Evolutionary conservation across 208 protist species (phyloP), one percentile per base, ranked within the genome.

Genomic region (Kentomonas sorsogonicus): DNA sequence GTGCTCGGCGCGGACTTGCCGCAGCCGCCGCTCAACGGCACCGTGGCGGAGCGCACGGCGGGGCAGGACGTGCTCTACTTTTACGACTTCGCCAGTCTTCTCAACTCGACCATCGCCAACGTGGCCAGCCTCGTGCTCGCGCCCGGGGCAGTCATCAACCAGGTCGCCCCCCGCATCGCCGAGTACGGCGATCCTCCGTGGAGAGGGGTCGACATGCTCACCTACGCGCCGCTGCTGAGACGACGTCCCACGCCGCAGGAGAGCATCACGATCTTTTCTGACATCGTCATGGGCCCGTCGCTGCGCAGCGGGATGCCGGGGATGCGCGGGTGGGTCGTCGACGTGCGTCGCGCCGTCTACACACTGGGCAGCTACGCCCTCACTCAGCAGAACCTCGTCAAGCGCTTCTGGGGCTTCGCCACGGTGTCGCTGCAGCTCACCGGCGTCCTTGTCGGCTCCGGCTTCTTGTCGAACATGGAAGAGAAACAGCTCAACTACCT

Each of bases 361-460:
- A n/a, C n/a, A n/a, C n/a, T n/a, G n/a, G n/a, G n/a, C n/a, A n/a
- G n/a, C n/a, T 54, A 34, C 26, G 26, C 23, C 7, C 27, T 22
- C 10, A 44, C 23, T 3, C 16, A 44, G 13, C 31, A 33, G 20
- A 50, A 13, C 20, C 27, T 44, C 4, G 30, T 38, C 5, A 16
- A 64, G 4, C 79, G 58, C 39, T 93, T 93, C 57, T 93, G 86
- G 83, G 86, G 86, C 40, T 90, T 93, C 50, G 53, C 64, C 5
- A 29, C 59, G n/a, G 45, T 69, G 22, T 43, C 62, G 1, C 50
- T 83, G 5, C 77, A 83, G 57, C 53, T 93, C 27, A 74, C 53
- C 33, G 36, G 31, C 10, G 47, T 81, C 1, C 45, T 90, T 18
- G 55, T 58, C 11, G 22, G 44, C 2, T 60, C 56, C 15, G 33